phyloP scores from a whole-genome alignment of 805 yeast species.

The Metschnikowia similis region DNA sequence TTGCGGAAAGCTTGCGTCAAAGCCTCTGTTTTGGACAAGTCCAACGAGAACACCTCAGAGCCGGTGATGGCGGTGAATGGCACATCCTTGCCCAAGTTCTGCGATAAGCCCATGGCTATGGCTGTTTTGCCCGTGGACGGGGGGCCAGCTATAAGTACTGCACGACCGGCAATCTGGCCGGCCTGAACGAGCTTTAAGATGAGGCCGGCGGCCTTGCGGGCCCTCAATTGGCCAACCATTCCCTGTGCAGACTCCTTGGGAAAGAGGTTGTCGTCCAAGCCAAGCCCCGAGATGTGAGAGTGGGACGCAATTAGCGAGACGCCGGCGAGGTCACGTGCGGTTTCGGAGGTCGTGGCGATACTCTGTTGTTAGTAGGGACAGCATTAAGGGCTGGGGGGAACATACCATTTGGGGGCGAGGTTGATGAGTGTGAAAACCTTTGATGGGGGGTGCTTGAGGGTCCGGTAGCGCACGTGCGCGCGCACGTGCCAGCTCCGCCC shows the following conservation, averaged over 20 bases:
- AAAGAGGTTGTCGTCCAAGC: slow-evolving; percentile 85
- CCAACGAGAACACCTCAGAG: slow-evolving; percentile 87
- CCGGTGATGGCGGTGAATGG: slow-evolving; percentile 97
- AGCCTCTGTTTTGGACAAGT: slow-evolving; percentile 92
- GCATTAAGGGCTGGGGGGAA: neutral
- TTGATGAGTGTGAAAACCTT: neutral
- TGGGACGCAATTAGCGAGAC: slow-evolving; percentile 92
- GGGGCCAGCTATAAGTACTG: slow-evolving; percentile 94
- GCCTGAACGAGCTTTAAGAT: slow-evolving; percentile 89
- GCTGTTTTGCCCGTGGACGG: slow-evolving; percentile 99
- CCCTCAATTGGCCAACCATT: slow-evolving; percentile 95
- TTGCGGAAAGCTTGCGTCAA: slow-evolving; percentile 94
- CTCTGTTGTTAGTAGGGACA: slow-evolving; percentile 13
- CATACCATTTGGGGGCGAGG: slow-evolving; percentile 11
- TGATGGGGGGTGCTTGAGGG: no score
- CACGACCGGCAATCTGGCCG: slow-evolving; percentile 95
- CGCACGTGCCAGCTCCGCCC: neutral
- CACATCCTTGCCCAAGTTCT: slow-evolving; percentile 69
- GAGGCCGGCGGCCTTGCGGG: slow-evolving; percentile 94
- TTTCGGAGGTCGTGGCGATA: slow-evolving; percentile 18
- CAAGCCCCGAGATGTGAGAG: slow-evolving; percentile 93
- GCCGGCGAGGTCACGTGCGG: slow-evolving; percentile 34
- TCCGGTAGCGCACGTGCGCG: neutral
- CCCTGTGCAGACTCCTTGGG: slow-evolving; percentile 83
- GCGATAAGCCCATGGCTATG: slow-evolving; percentile 88